Conservation (phyloP, 352 stramenopile genomes). For the Phytophthora meadii region DNA sequence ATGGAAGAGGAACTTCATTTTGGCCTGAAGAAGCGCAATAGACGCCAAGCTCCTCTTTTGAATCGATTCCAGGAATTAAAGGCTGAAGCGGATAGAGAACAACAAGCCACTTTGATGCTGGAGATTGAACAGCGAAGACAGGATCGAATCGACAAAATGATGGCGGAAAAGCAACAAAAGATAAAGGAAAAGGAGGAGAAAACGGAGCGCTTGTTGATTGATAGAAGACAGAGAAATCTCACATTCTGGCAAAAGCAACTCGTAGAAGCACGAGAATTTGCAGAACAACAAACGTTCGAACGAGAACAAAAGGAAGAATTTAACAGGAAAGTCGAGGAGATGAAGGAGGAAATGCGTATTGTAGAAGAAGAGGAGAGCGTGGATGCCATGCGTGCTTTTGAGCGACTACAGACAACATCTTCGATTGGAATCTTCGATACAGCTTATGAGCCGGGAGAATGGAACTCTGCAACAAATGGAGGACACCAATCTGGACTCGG, state of each 20-base stretch:
- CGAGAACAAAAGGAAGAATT: slow-evolving; percentile 33
- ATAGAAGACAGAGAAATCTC: slow-evolving; percentile 62
- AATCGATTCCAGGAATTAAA: slow-evolving; percentile 51
- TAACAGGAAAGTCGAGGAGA: slow-evolving; percentile 31
- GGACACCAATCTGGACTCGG: slow-evolving; percentile 55
- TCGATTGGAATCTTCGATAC: slow-evolving; percentile 69
- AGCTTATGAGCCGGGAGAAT: slow-evolving; percentile 55
- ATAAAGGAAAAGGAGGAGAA: slow-evolving; percentile 29
- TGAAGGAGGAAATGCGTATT: slow-evolving; percentile 47
- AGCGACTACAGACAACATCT: slow-evolving; percentile 44
- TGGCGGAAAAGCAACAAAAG: slow-evolving; percentile 45
- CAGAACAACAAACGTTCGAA: slow-evolving; percentile 48
- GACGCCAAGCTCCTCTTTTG: slow-evolving; percentile 58
- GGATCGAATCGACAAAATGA: slow-evolving; percentile 42
- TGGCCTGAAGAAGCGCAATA: slow-evolving; percentile 67
- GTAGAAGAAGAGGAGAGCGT: slow-evolving; percentile 40
- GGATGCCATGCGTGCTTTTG: slow-evolving; percentile 23
- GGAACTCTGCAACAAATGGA: slow-evolving; percentile 55
- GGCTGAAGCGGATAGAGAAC: slow-evolving; percentile 48
- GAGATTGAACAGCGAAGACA: slow-evolving; percentile 61
- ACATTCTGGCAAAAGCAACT: slow-evolving; percentile 81
- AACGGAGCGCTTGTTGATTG: slow-evolving; percentile 13
- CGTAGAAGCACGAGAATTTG: slow-evolving; percentile 51
- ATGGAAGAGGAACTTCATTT: slow-evolving; percentile 55
- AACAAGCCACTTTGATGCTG: slow-evolving; percentile 35